These are phyloP conservation scores for Pythium plurisporium DNA, from an alignment of 352 stramenopile species.

Conservation along the genomic window DNA sequence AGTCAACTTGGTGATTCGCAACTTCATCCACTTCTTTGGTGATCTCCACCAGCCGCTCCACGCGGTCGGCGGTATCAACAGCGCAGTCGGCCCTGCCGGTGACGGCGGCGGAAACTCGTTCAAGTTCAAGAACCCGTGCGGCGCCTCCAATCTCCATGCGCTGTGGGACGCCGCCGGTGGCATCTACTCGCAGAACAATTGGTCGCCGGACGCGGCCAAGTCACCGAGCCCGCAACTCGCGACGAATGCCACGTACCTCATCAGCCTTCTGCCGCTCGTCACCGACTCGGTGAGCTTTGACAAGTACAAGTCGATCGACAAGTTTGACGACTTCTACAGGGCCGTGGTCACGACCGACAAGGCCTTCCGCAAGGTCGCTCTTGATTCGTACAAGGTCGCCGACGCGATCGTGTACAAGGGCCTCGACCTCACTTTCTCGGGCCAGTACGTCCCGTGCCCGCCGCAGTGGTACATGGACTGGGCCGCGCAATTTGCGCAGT, in stretches of 20 bases:
- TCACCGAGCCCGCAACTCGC: slow-evolving; percentile 10
- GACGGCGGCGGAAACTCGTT: slow-evolving; percentile 61
- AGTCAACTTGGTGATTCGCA: slow-evolving; percentile 49
- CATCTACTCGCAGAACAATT: slow-evolving; percentile 50
- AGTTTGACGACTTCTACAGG: slow-evolving; percentile 6
- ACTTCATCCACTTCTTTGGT: slow-evolving; percentile 69
- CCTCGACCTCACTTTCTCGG: slow-evolving; percentile 18
- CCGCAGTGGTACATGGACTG: slow-evolving; percentile 22
- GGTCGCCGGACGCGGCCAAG: slow-evolving; percentile 23
- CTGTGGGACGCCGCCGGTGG: slow-evolving; percentile 60
- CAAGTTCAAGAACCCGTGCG: slow-evolving; percentile 42
- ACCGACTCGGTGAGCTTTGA: slow-evolving; percentile 13
- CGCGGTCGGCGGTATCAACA: slow-evolving; percentile 37
- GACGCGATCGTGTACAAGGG: slow-evolving; percentile 21
- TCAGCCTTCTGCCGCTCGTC: slow-evolving; percentile 14
- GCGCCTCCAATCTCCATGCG: slow-evolving; percentile 58
- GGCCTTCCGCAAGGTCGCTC: slow-evolving; percentile 12
- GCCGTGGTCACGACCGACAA: slow-evolving; percentile 18
- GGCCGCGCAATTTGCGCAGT: slow-evolving; percentile 18
- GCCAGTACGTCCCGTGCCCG: slow-evolving; percentile 28
- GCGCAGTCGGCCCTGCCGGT: slow-evolving; percentile 13
- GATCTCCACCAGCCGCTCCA: slow-evolving; percentile 64
- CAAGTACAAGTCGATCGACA: slow-evolving; percentile 11
- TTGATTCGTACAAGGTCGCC: slow-evolving; percentile 30
- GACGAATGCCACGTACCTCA: slow-evolving; percentile 45